Percentiles rank a stretch among this genome's conserved stretches.
Conservation (phyloP, 208 protist species). For the Naegleria fowleri region DNA sequence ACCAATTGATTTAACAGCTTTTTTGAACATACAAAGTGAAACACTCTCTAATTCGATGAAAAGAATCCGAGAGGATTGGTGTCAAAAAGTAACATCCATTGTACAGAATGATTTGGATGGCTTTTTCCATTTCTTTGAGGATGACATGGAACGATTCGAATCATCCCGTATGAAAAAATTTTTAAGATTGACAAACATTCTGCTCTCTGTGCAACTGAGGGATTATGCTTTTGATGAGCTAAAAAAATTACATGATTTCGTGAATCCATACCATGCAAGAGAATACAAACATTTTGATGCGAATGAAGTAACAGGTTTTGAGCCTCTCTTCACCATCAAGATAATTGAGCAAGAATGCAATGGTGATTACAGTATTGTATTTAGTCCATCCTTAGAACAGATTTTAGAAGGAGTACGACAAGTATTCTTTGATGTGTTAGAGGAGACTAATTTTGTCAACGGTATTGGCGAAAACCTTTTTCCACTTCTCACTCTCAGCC, state of each 20-base stretch:
- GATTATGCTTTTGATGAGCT: conserved; percentile 63
- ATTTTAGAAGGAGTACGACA: conserved; percentile 42
- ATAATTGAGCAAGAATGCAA: not conserved
- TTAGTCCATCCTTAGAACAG: not conserved
- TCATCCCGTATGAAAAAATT: conserved; percentile 68
- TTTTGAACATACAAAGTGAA: not conserved
- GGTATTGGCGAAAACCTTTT: conserved; percentile 83
- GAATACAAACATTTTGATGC: not conserved
- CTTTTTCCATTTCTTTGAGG: conserved; percentile 86
- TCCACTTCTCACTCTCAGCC: conserved; percentile 63
- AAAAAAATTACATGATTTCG: conserved; percentile 62
- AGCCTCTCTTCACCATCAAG: not conserved
- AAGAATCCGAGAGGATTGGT: conserved; percentile 74
- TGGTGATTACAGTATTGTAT: not conserved
- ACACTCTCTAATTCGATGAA: not conserved
- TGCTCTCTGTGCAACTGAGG: conserved; percentile 78
- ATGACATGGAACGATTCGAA: conserved; percentile 69
- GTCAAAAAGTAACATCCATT: conserved; percentile 72
- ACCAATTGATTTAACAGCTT: not conserved
- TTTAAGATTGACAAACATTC: conserved; percentile 74
- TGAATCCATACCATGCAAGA: not conserved
- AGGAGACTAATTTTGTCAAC: conserved; percentile 54
- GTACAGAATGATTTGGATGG: conserved; percentile 84
- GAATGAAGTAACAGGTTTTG: not conserved
- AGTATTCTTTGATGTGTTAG: conserved; percentile 55